phyloP scores from a whole-genome alignment of 1,139 yeast species.

The Diutina neorugosa region DNA sequence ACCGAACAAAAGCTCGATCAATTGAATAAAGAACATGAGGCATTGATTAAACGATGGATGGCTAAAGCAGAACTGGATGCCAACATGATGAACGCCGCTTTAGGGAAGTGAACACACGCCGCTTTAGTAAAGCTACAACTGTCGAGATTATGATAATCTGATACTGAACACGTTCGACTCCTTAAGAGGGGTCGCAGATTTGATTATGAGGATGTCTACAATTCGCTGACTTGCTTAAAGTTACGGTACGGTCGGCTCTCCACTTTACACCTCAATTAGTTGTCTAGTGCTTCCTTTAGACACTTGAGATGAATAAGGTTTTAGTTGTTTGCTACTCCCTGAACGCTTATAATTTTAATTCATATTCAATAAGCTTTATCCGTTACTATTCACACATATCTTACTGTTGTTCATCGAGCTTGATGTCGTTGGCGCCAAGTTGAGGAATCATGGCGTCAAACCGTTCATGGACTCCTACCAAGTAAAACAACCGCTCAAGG shows the following conservation, averaged over 20 bases:
- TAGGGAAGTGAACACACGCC: not conserved
- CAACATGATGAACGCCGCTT: not conserved
- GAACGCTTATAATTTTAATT: too few relatives aligned
- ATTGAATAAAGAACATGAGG: not conserved
- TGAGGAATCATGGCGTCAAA: slow-evolving; percentile 49
- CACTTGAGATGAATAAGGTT: too few relatives aligned
- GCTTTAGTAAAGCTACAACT: too few relatives aligned
- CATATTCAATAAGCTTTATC: slow-evolving; percentile 11
- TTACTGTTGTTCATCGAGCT: slow-evolving; percentile 33
- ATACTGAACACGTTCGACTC: too few relatives aligned
- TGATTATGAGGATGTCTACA: too few relatives aligned
- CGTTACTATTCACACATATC: slow-evolving; percentile 77
- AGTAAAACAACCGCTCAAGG: not conserved
- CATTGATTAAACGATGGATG: slow-evolving; percentile 1
- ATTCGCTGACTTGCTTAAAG: too few relatives aligned
- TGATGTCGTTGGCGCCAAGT: slow-evolving; percentile 17
- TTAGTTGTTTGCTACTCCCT: too few relatives aligned
- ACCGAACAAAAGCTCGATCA: not conserved
- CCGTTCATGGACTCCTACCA: not conserved
- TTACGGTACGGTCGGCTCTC: too few relatives aligned
- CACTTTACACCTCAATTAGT: too few relatives aligned
- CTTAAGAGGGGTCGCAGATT: too few relatives aligned
- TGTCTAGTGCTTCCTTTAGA: too few relatives aligned
- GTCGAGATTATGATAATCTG: too few relatives aligned
- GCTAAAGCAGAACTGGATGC: not conserved